phyloP scores from a whole-genome alignment of 345 rosid genomes.

The Abelmoschus esculentus region DNA sequence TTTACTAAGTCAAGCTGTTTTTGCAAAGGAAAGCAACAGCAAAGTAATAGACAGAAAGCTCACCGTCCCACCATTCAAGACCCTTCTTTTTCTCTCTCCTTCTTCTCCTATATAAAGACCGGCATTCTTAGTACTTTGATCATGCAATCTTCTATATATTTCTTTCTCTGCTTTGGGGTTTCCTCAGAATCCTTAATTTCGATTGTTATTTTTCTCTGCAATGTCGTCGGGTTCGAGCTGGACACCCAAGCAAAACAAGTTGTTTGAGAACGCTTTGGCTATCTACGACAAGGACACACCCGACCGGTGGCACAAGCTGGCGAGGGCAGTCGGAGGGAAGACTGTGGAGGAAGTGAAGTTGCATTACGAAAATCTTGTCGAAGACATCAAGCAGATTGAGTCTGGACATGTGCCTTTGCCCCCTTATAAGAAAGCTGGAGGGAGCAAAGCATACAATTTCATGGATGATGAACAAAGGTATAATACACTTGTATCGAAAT shows the following conservation, averaged over 20 bases:
- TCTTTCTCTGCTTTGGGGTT: background rate
- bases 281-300: conserved; percentile 40
- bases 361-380: conserved; percentile 41
- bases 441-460: conserved; percentile 2
- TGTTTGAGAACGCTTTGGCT: conserved; percentile 48
- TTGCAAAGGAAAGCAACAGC: conserved; percentile 17
- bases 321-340: conserved; percentile 41
- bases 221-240: conserved; percentile 36
- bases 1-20: conserved; percentile 13
- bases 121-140: background rate
- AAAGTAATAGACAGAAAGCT: background rate
- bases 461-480: conserved; percentile 33
- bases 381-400: conserved; percentile 42
- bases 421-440: conserved; percentile 27
- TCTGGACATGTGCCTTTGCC: conserved; percentile 43
- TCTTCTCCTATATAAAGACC: conserved; percentile 23
- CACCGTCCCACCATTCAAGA: conserved; percentile 13
- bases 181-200: background rate
- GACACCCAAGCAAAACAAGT: conserved; percentile 45
- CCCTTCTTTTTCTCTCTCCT: background rate
- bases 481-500: background rate
- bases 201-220: background rate
- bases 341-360: conserved; percentile 29
- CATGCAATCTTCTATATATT: conserved; percentile 8
- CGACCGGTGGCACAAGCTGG: conserved; percentile 43